phyloP scores from a whole-genome alignment of 768 basidiomycete genomes.

The Antrodiella citrinella region DNA sequence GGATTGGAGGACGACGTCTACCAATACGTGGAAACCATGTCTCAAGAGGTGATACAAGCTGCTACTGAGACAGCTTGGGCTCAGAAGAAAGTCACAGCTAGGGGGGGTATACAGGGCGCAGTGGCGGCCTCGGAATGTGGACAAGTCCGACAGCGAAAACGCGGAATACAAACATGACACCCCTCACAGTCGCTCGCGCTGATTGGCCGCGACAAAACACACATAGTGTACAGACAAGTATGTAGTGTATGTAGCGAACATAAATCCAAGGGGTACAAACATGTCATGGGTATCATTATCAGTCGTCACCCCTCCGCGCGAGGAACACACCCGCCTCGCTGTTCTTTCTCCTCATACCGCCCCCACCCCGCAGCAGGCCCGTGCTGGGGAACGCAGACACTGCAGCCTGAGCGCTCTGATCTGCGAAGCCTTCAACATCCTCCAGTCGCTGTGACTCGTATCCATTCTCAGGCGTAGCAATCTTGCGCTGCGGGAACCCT shows the following conservation, averaged over 20 bases:
- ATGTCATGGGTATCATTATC: too few relatives aligned
- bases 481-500: conserved; percentile 26
- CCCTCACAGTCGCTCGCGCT: not conserved
- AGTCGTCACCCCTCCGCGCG: conserved; percentile 28
- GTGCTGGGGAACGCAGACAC: conserved; percentile 34
- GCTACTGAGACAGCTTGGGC: too few relatives aligned
- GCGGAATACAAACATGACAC: not conserved
- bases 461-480: conserved; percentile 20
- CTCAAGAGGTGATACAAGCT: too few relatives aligned
- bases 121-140: not conserved
- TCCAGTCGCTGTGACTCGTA: not conserved
- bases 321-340: conserved; percentile 35
- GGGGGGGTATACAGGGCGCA: too few relatives aligned
- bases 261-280: too few relatives aligned
- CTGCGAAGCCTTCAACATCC: not conserved
- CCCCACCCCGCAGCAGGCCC: conserved; percentile 26
- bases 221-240: not conserved
- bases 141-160: not conserved
- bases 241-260: too few relatives aligned
- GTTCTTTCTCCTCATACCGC: conserved; percentile 25
- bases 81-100: not conserved
- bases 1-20: too few relatives aligned
- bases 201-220: not conserved
- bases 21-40: too few relatives aligned
- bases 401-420: conserved; percentile 2